A percentile compares a stretch with the other conserved stretches of the same genome.
phyloP scores from a whole-genome alignment of 306 rosid species.

The Arachis stenosperma region DNA sequence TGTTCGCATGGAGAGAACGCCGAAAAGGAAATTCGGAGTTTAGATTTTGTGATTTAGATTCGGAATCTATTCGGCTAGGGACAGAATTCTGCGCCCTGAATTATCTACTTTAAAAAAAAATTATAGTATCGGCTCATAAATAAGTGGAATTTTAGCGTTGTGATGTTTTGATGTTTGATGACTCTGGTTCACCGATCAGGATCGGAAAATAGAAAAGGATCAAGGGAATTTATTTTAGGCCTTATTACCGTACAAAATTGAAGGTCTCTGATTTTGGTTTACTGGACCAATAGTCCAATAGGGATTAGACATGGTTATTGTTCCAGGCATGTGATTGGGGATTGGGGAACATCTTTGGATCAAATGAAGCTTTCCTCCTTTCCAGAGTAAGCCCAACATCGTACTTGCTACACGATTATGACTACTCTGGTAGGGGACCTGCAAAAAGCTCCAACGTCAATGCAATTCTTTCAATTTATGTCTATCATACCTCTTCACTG shows the following conservation, averaged over 20 bases:
- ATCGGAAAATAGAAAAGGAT: neutral
- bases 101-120: constrained; percentile 5
- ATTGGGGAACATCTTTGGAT: too few relatives aligned
- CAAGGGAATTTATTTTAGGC: constrained; percentile 16
- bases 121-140: neutral
- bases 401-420: too few relatives aligned
- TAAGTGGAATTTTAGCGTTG: neutral
- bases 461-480: too few relatives aligned
- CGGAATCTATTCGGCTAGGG: neutral
- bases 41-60: neutral
- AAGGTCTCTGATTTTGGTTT: constrained; percentile 2
- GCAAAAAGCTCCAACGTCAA: too few relatives aligned
- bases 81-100: constrained; percentile 26
- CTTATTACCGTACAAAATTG: neutral
- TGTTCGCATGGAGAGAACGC: constrained; percentile 17
- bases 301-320: neutral
- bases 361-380: too few relatives aligned
- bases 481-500: too few relatives aligned
- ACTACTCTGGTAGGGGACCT: too few relatives aligned
- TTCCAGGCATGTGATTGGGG: too few relatives aligned
- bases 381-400: too few relatives aligned
- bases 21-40: neutral
- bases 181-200: constrained; percentile 13
- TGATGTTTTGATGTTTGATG: neutral
- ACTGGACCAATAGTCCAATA: neutral